Evolutionary conservation across 2,329 filamentous ascomycete species (phyloP), one percentile per base, ranked within the genome.

Genomic region (Penicillium griseofulvum): DNA sequence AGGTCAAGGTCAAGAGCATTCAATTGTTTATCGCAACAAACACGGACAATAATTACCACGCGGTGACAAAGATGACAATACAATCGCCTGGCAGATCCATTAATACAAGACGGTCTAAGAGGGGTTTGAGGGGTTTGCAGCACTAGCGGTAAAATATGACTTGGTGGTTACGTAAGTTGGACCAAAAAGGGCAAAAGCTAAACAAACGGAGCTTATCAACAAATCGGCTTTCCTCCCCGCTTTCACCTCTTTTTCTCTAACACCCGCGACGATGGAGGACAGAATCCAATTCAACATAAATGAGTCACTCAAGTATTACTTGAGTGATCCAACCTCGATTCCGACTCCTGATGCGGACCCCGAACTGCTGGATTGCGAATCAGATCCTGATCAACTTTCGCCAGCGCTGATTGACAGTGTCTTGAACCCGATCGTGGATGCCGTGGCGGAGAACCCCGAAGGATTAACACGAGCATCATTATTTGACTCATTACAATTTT

Each of bases 281-380:
- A 78, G 76, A 61, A 83, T 91, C 72, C 83, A 87, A 69, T 99
- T 99, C 78, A 90, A 97, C 74, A 90, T 99, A 76, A 96, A 97
- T 74, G 89, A 96, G 79, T 91, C 91, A 63, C 88, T 97, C 74
- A 97, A 96, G 81, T 85, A 90, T 73, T 99, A 97, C 77, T 90
- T 97, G 83, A 95, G 91, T 76, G 93, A 97, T 73, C 93, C 94
- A 9, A 81, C 86, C 43, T 84, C 85, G 37, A 89, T 97, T 53
- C 81, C 88, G 8, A 97, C 92, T 2, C 87, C 89, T 41, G 93
- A 97, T 73, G 94, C 92, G 53, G 89, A 94, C 65, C 76, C 86
- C 42, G 84, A 88, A 56, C 84, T 99, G 19, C 82, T 91, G 66
- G 93, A 97, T 71, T 95, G 90, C 83, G 94, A 97, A 78, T 89